phyloP scores from a whole-genome alignment of 305 asterid species.

The Fraxinus sp. region DNA sequence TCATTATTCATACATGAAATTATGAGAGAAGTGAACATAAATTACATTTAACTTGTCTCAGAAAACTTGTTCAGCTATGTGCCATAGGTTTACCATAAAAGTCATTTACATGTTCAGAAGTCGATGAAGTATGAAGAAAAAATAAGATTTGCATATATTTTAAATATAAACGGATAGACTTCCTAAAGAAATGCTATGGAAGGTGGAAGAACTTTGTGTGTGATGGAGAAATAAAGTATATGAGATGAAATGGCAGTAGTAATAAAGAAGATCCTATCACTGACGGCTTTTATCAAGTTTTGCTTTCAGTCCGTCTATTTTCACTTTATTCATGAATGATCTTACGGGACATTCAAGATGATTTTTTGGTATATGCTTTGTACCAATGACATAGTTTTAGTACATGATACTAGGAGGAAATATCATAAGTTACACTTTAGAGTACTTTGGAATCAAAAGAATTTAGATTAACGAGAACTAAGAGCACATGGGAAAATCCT shows the following conservation, averaged over 20 bases:
- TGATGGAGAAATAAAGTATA: background rate
- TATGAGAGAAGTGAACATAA: background rate
- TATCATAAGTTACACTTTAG: background rate
- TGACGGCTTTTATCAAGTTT: background rate
- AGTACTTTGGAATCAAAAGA: background rate
- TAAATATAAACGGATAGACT: background rate
- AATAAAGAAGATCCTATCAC: background rate
- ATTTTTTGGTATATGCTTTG: background rate
- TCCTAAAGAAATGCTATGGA: background rate
- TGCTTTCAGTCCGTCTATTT: background rate
- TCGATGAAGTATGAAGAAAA: background rate
- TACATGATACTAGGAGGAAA: background rate
- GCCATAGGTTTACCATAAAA: background rate
- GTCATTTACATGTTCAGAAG: background rate
- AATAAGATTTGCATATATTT: background rate
- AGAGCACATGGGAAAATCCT: background rate
- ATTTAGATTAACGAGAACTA: background rate
- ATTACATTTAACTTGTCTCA: background rate
- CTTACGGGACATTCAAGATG: background rate
- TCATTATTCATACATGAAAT: background rate
- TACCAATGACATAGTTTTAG: background rate
- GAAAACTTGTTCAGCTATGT: background rate
- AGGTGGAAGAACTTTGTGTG: background rate
- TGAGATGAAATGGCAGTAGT: background rate
- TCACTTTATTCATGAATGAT: background rate